Evolutionary conservation across 148 eudicot genomes (phyloP).

Genomic region (Euryodendron excelsum): DNA sequence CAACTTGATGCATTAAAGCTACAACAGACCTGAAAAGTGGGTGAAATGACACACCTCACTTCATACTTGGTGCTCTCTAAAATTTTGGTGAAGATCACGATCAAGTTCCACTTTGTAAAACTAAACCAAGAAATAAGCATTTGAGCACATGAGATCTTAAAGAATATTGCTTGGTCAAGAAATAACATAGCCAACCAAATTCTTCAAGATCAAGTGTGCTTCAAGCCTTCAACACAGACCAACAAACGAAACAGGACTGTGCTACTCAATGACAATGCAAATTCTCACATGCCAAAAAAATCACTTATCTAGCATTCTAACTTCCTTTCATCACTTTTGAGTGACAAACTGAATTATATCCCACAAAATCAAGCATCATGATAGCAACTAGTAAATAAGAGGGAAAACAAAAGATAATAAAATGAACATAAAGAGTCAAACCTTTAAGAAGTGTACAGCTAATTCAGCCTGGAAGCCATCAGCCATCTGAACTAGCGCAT

Average conservation of each 20-base stretch:
- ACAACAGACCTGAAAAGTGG: no score
- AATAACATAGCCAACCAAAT: background rate
- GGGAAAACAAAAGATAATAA: background rate
- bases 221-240: background rate
- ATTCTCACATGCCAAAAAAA: background rate
- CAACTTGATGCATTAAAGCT: no score
- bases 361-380: background rate
- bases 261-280: background rate
- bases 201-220: background rate
- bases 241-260: background rate
- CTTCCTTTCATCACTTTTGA: background rate
- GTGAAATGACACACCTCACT: no score
- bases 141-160: background rate
- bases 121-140: background rate
- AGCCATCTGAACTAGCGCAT: conserved; percentile 92
- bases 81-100: background rate
- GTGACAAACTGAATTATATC: conserved; percentile 1
- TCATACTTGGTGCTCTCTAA: no score
- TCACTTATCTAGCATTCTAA: no score
- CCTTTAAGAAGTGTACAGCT: conserved; percentile 96
- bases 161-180: background rate
- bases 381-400: background rate
- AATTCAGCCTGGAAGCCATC: conserved; percentile 99
- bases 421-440: conserved; percentile 16
- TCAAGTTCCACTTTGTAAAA: background rate